Percentiles rank a stretch among this genome's conserved stretches.
These are phyloP conservation scores for Tetracladium maxilliforme DNA, from an alignment of 2,329 filamentous ascomycete genomes.

Conservation along the genomic window DNA sequence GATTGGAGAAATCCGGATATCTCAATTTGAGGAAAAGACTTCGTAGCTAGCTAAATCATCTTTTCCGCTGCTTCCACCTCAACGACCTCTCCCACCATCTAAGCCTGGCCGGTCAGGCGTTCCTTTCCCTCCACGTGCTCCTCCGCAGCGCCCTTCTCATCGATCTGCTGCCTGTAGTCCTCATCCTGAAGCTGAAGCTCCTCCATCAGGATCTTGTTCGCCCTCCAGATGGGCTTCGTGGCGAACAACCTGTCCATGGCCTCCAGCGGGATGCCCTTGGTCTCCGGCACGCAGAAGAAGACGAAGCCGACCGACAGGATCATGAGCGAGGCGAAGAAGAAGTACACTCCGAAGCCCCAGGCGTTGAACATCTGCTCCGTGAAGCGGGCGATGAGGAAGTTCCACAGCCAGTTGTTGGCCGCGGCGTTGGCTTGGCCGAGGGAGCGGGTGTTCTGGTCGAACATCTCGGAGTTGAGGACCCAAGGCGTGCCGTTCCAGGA, in stretches of 20 bases:
- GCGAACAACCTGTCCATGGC: conserved; percentile 47
- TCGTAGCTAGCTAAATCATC: too few relatives aligned
- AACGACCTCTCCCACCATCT: too few relatives aligned
- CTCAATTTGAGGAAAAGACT: too few relatives aligned
- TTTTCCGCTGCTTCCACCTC: too few relatives aligned
- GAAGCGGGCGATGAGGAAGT: conserved; percentile 55
- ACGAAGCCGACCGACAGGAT: conserved; percentile 40
- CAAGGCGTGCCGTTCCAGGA: conserved; percentile 63
- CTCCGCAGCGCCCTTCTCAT: too few relatives aligned
- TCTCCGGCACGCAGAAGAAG: conserved; percentile 50
- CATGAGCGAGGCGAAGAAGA: conserved; percentile 54
- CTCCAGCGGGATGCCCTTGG: conserved; percentile 50
- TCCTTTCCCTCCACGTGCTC: too few relatives aligned
- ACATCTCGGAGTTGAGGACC: conserved; percentile 66
- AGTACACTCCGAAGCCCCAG: conserved; percentile 50
- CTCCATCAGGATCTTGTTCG: conserved; percentile 10
- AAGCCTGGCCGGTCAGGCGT: too few relatives aligned
- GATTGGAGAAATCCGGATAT: too few relatives aligned
- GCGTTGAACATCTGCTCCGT: conserved; percentile 48
- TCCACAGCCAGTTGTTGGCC: conserved; percentile 56
- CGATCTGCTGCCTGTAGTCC: conserved; percentile 8
- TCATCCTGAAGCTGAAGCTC: conserved; percentile 11
- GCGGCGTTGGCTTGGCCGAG: conserved; percentile 60
- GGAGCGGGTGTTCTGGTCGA: conserved; percentile 52
- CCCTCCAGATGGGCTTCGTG: conserved; percentile 7